phyloP scores from a whole-genome alignment of 2,329 filamentous ascomycete genomes.

The Hymenoscyphus fructigenus region DNA sequence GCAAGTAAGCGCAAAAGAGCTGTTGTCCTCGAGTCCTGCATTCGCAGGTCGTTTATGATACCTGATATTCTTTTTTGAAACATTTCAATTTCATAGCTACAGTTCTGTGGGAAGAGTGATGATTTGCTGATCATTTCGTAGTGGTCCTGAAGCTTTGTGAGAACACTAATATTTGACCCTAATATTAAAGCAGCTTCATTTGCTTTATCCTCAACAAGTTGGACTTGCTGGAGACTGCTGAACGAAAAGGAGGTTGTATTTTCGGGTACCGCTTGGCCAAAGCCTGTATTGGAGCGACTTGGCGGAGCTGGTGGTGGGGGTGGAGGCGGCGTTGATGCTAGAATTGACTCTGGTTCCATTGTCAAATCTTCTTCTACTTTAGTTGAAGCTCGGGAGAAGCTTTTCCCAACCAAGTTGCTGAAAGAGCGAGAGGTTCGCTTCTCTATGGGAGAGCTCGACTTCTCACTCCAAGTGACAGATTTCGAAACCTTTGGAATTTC shows the following conservation, averaged over 20 bases:
- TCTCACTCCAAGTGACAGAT: neutral
- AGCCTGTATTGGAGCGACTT: neutral
- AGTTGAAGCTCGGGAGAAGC: neutral
- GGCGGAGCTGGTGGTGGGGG: constrained; percentile 1
- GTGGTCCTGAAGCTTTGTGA: constrained; percentile 26
- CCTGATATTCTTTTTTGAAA: constrained; percentile 25
- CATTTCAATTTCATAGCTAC: constrained; percentile 7
- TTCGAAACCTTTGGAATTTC: neutral
- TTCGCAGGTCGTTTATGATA: constrained; percentile 26
- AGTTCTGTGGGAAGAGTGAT: constrained; percentile 5
- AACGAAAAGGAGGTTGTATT: constrained; percentile 31
- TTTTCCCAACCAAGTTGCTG: constrained; percentile 3
- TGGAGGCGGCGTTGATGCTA: neutral
- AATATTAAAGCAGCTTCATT: constrained; percentile 38
- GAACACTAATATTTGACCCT: constrained; percentile 35
- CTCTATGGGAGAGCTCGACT: neutral
- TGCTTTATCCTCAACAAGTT: constrained; percentile 38
- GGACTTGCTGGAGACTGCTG: constrained; percentile 35
- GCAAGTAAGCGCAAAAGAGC: constrained; percentile 26
- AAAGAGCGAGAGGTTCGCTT: neutral
- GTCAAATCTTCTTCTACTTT: neutral
- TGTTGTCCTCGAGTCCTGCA: constrained; percentile 27
- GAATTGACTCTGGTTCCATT: neutral
- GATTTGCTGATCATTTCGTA: constrained; percentile 18
- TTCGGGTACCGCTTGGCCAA: neutral